Evolutionary conservation across 179 eudicot species (phyloP).

Genomic region (Carnegiea gigantea): DNA sequence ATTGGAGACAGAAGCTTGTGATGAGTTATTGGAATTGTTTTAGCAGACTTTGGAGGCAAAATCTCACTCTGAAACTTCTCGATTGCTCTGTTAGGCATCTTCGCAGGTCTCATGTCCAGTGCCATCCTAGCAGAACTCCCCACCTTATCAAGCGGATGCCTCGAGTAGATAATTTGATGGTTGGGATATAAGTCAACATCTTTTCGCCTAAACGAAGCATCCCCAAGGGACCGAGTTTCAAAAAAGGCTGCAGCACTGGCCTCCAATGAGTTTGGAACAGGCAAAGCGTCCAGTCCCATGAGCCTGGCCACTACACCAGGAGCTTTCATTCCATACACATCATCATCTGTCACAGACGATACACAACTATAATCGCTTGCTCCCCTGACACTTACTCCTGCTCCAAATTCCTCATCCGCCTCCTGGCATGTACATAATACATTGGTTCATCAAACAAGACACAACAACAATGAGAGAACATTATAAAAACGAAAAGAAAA

Average conservation of each 20-base stretch:
- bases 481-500: background rate
- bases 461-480: background rate
- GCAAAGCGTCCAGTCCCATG: constrained; percentile 92
- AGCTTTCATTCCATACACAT: constrained; percentile 52
- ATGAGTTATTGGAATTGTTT: constrained; percentile 78
- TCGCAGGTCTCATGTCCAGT: constrained; percentile 41
- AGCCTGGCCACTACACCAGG: constrained; percentile 96
- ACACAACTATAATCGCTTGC: constrained; percentile 77
- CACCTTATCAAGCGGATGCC: constrained; percentile 33
- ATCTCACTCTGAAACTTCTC: constrained; percentile 82
- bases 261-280: constrained; percentile 51
- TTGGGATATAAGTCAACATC: constrained; percentile 44
- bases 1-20: constrained; percentile 92
- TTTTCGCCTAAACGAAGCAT: constrained; percentile 40
- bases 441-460: background rate
- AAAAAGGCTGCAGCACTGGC: constrained; percentile 52
- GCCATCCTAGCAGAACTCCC: constrained; percentile 36
- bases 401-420: constrained; percentile 57
- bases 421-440: constrained; percentile 24
- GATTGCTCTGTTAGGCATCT: constrained; percentile 44
- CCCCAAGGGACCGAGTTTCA: constrained; percentile 56
- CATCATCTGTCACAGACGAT: constrained; percentile 84
- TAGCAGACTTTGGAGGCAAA: constrained; percentile 83
- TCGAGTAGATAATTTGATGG: constrained; percentile 39
- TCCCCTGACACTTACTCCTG: constrained; percentile 54